Evolutionary conservation across 495 filamentous ascomycete genomes (phyloP), one percentile per base, ranked within the genome.

Genomic region (Neurospora sp.): DNA sequence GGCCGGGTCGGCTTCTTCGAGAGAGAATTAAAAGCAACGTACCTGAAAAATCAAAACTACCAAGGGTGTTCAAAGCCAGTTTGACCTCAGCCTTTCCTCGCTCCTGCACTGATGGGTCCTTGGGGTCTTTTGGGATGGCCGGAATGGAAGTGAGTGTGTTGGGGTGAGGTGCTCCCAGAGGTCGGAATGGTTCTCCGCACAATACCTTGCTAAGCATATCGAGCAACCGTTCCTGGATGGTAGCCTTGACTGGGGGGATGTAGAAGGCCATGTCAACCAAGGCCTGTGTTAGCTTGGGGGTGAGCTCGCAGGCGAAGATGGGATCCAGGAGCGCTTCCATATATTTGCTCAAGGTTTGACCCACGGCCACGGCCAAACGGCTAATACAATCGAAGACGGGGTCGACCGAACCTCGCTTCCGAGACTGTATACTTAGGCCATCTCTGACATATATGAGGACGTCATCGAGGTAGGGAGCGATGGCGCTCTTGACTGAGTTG

Each of bases 301-400:
- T 97, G 46, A 99, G 85, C 62, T 95, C 94, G 76, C 96, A 99
- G 20, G 93, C 93, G 82, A 99, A 98, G 74, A 99, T 97, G 4
- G 96, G 94, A 76, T 98, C 95, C 3, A 99, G 88, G 35, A 98
- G 83, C 20, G 93, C 92, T 77, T 98, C 94, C 92, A 99, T 97
- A 78, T 98, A 97, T 79, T 97, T 98, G 87, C 92, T 97, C 74
- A 99, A 88, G 2, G 95, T 92, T 84, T 98, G 97, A 31, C 96
- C 96, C 39, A 98, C 95, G 11, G 96, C 96, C 48, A 94, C 89
- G 5, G 96, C 94, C 42, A 99, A 87, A 88, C 96, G 94, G 81
- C 96, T 98, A 79, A 99, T 95, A 81, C 96, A 99, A 77, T 96
- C 91, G 77, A 99, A 99, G 77, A 98, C 96, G 0, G 96, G 96